Evolutionary conservation across 371 early-diverging fungal genomes (phyloP), one percentile per base, ranked within the genome.

Genomic region (Rhizopus arrhizus): DNA sequence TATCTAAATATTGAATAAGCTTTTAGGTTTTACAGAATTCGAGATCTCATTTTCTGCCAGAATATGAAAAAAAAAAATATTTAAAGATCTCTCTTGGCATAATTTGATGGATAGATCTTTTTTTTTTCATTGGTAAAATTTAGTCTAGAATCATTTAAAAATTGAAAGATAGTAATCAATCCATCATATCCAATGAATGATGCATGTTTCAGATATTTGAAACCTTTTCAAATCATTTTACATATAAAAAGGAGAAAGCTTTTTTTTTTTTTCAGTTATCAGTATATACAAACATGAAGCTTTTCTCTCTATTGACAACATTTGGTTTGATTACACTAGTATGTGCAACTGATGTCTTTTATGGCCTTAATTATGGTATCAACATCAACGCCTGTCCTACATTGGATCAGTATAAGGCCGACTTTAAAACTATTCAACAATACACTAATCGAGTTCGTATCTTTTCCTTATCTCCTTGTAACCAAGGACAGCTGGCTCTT

Each of bases 321-420:
- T 5, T 38, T 28, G 10, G 48, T 48, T 29, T 29, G 9, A 5
- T 48, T 4, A 6, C 10, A 28, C 4, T 28, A 9, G 31, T 48
- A 7, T 48, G 28, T 28, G 48, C 48, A 7, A 43, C 55, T 13
- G 50, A 58, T 28, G 52, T 62, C 45, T 78, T 87, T 53, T 75
- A 80, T 59, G 88, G 81, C 1, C 55, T 87, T 8, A 76, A 83
- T 45, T 87, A 85, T 63, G 86, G 85, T 53, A 75, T 85, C 48
- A 69, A 84, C 56, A 71, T 66, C 47, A 68, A 69, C 31, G 68
- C 73, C 3, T 88, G 88, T 61, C 86, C 85, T 11, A 71, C 69
- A 0, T 64, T 83, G 6, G 78, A 84, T 11, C 53, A 73, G 4
- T 64, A 81, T 48, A 77, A 74, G 46, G 56, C 58, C 15, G 84